Conservation (phyloP, 495 filamentous ascomycete genomes). For the Talaromyces liani region DNA sequence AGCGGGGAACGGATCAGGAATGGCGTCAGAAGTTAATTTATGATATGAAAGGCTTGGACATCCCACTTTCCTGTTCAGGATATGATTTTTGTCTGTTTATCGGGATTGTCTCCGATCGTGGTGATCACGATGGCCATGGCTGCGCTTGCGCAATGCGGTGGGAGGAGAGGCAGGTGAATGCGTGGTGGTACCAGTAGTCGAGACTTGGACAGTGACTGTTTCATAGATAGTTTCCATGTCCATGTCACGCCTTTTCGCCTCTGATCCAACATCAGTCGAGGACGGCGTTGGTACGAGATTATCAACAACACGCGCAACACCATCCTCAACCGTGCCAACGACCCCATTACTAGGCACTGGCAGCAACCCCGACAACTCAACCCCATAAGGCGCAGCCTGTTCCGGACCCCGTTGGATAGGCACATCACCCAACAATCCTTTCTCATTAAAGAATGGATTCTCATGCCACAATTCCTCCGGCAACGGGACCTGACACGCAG, state of each 20-base stretch:
- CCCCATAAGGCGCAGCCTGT: slow-evolving; percentile 28
- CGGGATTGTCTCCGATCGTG: not conserved
- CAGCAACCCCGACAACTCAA: not conserved
- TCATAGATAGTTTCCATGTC: not conserved
- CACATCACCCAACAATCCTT: slow-evolving; percentile 47
- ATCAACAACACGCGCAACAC: not conserved
- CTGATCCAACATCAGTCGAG: not conserved
- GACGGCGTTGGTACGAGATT: not conserved
- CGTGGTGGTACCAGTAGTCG: not conserved
- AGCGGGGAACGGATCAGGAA: not conserved
- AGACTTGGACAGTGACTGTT: not conserved
- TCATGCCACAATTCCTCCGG: slow-evolving; percentile 35
- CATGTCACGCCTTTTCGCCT: not conserved
- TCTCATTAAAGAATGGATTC: slow-evolving; percentile 21
- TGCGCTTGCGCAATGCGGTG: not conserved
- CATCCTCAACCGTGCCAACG: not conserved
- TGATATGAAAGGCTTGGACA: not conserved
- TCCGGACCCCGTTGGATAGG: slow-evolving; percentile 44
- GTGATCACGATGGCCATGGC: not conserved
- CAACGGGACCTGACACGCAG: slow-evolving; percentile 37
- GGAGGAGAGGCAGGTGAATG: not conserved
- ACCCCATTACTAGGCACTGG: not conserved
- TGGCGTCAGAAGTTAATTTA: not conserved
- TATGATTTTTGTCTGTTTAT: not conserved
- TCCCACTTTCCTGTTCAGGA: not conserved